These are phyloP conservation scores for Chytriomyces sp. DNA, from an alignment of 192 early-diverging fungal genomes.

Conservation along the genomic window DNA sequence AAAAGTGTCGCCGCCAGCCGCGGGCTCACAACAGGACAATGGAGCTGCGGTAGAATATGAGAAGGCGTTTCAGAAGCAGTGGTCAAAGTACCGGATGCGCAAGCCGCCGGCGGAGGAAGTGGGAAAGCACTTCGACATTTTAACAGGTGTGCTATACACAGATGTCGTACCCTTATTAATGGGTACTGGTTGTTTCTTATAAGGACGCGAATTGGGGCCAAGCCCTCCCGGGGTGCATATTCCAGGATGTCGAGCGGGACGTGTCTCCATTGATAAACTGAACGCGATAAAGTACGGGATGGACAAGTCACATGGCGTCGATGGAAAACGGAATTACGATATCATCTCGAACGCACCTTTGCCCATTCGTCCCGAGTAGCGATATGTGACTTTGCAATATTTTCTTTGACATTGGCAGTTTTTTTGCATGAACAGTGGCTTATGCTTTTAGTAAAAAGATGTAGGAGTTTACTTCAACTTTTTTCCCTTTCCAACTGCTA, in stretches of 20 bases:
- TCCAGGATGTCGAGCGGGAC: slow-evolving; percentile 23
- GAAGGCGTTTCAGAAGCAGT: slow-evolving; percentile 23
- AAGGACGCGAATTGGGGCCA: background rate
- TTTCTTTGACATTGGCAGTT: no score
- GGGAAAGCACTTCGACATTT: slow-evolving; percentile 46
- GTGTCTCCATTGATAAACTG: slow-evolving; percentile 47
- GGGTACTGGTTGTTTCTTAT: background rate
- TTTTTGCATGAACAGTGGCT: no score
- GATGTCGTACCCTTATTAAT: slow-evolving; percentile 4
- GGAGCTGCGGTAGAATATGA: background rate
- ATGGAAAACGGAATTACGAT: slow-evolving; percentile 37
- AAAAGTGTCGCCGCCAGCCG: no score
- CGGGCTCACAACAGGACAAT: no score
- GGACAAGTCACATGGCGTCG: background rate
- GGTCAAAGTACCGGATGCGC: slow-evolving; percentile 42
- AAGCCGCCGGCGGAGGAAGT: slow-evolving; percentile 35
- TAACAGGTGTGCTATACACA: slow-evolving; percentile 37
- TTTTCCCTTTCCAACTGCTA: background rate
- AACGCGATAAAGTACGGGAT: slow-evolving; percentile 30
- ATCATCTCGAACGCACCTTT: slow-evolving; percentile 42
- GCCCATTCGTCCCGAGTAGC: background rate
- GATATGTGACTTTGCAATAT: no score
- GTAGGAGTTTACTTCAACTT: background rate
- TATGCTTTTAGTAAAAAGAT: no score
- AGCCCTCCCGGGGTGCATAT: slow-evolving; percentile 7